Evolutionary conservation across 768 basidiomycete species (phyloP).

Genomic region (Pholiota molesta): DNA sequence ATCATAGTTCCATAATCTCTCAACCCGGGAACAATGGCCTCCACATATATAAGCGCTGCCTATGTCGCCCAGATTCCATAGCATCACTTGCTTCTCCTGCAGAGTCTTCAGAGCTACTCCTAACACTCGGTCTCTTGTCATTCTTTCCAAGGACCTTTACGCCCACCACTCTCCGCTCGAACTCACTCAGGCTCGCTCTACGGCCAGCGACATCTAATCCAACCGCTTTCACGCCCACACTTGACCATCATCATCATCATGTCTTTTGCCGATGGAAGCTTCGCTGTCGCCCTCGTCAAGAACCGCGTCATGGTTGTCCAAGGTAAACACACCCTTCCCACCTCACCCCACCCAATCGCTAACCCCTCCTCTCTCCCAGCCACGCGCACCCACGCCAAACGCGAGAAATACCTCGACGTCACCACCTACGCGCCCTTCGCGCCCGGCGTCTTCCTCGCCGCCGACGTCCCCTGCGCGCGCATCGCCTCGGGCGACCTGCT

Average conservation of each 20-base stretch:
- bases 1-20: slow-evolving; percentile 12
- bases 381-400: slow-evolving; percentile 53
- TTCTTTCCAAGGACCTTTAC: slow-evolving; percentile 19
- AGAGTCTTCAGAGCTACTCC: not conserved
- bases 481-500: slow-evolving; percentile 63
- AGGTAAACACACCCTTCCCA: slow-evolving; percentile 41
- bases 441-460: slow-evolving; percentile 65
- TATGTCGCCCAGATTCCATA: slow-evolving; percentile 4
- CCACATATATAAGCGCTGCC: slow-evolving; percentile 14
- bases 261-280: slow-evolving; percentile 55
- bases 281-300: slow-evolving; percentile 72
- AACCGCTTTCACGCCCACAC: not conserved
- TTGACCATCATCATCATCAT: slow-evolving; percentile 8
- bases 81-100: slow-evolving; percentile 10
- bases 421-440: slow-evolving; percentile 67
- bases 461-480: slow-evolving; percentile 61
- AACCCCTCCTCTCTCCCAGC: slow-evolving; percentile 37
- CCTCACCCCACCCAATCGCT: not conserved
- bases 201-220: not conserved
- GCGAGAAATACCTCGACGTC: slow-evolving; percentile 68
- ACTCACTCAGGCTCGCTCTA: not conserved
- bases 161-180: not conserved
- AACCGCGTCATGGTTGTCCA: slow-evolving; percentile 70
- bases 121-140: slow-evolving; percentile 17
- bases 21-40: slow-evolving; percentile 22